Percentiles rank a stretch among this genome's conserved stretches.
These are phyloP conservation scores for Noccaea caerulescens DNA, from an alignment of 345 rosid genomes.

Conservation along the genomic window DNA sequence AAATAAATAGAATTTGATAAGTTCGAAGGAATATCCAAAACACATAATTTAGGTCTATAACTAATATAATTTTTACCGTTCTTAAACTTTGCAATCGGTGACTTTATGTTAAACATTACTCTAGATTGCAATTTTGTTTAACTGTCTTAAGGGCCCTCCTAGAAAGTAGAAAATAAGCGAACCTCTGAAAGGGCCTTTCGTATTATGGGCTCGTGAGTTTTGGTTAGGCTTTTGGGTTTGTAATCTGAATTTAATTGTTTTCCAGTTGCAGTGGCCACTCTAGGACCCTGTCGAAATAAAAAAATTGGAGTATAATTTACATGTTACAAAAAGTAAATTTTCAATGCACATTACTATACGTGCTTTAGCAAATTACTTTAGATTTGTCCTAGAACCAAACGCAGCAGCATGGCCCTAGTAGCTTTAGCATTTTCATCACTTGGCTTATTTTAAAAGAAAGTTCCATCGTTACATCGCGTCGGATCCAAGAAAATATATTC, in stretches of 20 bases:
- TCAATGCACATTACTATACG: background rate
- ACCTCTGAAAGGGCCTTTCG: background rate
- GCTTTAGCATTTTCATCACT: conserved; percentile 15
- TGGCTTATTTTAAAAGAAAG: conserved; percentile 5
- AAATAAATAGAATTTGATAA: too few species aligned
- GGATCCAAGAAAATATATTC: conserved; percentile 36
- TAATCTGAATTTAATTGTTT: conserved; percentile 1
- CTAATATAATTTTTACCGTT: too few species aligned
- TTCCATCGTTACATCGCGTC: background rate
- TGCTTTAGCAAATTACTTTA: background rate
- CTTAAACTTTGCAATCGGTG: too few species aligned
- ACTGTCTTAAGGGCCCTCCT: background rate
- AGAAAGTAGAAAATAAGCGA: background rate
- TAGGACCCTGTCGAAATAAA: background rate
- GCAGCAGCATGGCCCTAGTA: conserved; percentile 13
- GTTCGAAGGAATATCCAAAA: too few species aligned
- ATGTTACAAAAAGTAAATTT: background rate
- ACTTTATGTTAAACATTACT: too few species aligned
- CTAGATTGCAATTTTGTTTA: too few species aligned
- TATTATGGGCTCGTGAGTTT: conserved; percentile 9
- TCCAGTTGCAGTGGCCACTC: conserved; percentile 46
- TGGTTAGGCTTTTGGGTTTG: conserved; percentile 11
- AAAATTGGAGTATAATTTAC: background rate
- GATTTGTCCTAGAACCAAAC: conserved; percentile 5
- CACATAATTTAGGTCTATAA: too few species aligned